Conservation (phyloP, 2,329 filamentous ascomycete genomes). For the Didymella exigua region DNA sequence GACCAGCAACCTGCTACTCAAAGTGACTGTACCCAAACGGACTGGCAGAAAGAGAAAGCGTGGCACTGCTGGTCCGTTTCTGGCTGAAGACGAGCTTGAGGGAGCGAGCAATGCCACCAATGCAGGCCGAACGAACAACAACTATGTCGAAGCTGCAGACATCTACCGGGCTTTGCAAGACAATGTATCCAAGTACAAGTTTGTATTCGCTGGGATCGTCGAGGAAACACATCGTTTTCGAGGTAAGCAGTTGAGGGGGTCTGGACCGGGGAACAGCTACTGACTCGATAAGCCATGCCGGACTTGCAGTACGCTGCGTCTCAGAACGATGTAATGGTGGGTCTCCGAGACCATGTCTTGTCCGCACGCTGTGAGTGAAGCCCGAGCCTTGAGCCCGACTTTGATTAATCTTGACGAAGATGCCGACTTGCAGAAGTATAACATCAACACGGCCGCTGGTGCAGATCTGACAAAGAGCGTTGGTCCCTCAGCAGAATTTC, state of each 20-base stretch:
- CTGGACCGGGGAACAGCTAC: not conserved
- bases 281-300: slow-evolving; percentile 62
- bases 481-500: slow-evolving; percentile 79
- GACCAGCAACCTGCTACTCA: slow-evolving; percentile 84
- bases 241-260: slow-evolving; percentile 51
- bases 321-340: slow-evolving; percentile 70
- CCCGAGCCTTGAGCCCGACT: not conserved
- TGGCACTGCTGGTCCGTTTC: slow-evolving; percentile 70
- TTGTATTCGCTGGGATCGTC: slow-evolving; percentile 74
- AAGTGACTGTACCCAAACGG: slow-evolving; percentile 82
- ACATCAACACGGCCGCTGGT: slow-evolving; percentile 43
- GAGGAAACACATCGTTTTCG: slow-evolving; percentile 86
- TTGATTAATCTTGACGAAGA: slow-evolving; percentile 45
- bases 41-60: slow-evolving; percentile 86
- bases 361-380: slow-evolving; percentile 67
- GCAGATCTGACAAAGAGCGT: slow-evolving; percentile 72
- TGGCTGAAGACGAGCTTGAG: slow-evolving; percentile 41
- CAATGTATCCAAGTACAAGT: slow-evolving; percentile 68
- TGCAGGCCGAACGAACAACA: not conserved
- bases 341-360: slow-evolving; percentile 73
- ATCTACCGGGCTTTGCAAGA: slow-evolving; percentile 71
- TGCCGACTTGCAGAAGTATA: slow-evolving; percentile 67
- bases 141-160: slow-evolving; percentile 38
- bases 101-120: not conserved
- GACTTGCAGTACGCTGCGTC: slow-evolving; percentile 84